Percentiles rank a stretch among this genome's conserved stretches.
These are phyloP conservation scores for Eragrostis nindensis DNA, from an alignment of 176 grass and related monocot species.

Conservation along the genomic window DNA sequence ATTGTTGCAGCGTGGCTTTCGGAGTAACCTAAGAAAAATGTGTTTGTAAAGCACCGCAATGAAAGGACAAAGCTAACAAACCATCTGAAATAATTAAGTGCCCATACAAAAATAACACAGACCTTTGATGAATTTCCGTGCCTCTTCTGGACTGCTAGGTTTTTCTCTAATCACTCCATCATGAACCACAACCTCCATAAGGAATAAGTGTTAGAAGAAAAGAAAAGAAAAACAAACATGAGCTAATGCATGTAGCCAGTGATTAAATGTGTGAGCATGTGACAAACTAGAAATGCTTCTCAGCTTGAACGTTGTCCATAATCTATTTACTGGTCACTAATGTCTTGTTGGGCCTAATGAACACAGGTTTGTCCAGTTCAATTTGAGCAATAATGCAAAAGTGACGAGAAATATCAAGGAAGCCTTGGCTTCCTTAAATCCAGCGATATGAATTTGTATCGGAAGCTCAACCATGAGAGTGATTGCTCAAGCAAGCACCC, in stretches of 20 bases:
- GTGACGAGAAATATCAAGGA: background rate
- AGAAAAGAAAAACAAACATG: background rate
- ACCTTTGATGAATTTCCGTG: conserved; percentile 90
- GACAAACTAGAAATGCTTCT: conserved; percentile 9
- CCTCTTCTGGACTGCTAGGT: conserved; percentile 82
- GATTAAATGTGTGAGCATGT: background rate
- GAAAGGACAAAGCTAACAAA: conserved; percentile 23
- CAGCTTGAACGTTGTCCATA: conserved; percentile 1
- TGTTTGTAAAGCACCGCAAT: background rate
- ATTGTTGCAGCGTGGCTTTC: conserved; percentile 84
- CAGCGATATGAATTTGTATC: conserved; percentile 1
- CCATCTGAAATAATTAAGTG: conserved; percentile 9
- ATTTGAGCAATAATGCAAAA: background rate
- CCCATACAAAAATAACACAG: conserved; percentile 26
- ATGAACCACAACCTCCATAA: conserved; percentile 90
- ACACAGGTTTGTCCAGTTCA: background rate
- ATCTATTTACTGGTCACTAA: conserved; percentile 8
- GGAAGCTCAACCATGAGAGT: background rate
- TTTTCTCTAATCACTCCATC: conserved; percentile 96
- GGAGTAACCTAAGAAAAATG: conserved; percentile 73
- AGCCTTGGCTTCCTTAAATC: conserved; percentile 10
- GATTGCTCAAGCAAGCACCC: background rate
- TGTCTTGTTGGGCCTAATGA: background rate
- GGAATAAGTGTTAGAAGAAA: conserved; percentile 11
- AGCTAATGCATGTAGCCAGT: conserved; percentile 4